A percentile compares a stretch with the other conserved stretches of the same genome.
Evolutionary conservation across 768 basidiomycete species (phyloP).

Genomic region (Lactarius evosmus): DNA sequence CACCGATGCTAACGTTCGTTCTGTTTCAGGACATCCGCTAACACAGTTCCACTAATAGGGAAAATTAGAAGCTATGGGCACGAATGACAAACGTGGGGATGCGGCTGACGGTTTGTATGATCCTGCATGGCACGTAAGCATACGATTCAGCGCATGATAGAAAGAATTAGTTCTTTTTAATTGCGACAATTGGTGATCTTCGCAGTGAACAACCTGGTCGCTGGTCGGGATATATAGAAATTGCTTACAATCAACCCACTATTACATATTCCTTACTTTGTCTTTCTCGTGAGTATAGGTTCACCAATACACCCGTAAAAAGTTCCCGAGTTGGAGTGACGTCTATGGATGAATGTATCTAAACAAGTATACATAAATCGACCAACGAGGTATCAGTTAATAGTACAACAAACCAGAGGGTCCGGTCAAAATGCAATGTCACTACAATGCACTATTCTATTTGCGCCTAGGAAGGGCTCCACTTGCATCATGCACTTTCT

Average conservation of each 20-base stretch:
- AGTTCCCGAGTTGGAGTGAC: too few relatives aligned
- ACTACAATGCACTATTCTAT: neutral
- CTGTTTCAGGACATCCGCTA: conserved; percentile 6
- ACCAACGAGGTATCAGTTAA: neutral
- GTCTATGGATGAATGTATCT: neutral
- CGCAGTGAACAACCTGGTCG: neutral
- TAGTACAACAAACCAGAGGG: neutral
- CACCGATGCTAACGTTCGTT: neutral
- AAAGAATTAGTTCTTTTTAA: neutral
- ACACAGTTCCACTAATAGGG: neutral
- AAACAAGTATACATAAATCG: neutral
- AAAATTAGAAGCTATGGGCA: conserved; percentile 2
- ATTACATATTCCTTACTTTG: too few relatives aligned
- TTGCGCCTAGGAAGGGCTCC: neutral
- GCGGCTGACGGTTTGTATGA: neutral
- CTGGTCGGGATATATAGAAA: neutral
- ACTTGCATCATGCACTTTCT: conserved; percentile 11
- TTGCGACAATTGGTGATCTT: neutral
- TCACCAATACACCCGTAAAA: neutral
- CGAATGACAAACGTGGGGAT: neutral
- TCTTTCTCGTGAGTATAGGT: neutral
- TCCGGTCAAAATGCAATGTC: neutral
- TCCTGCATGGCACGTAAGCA: neutral
- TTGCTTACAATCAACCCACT: neutral
- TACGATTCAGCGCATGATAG: neutral